Evolutionary conservation across 140 eudicot genomes (phyloP).

Genomic region (Flaveria floridana): DNA sequence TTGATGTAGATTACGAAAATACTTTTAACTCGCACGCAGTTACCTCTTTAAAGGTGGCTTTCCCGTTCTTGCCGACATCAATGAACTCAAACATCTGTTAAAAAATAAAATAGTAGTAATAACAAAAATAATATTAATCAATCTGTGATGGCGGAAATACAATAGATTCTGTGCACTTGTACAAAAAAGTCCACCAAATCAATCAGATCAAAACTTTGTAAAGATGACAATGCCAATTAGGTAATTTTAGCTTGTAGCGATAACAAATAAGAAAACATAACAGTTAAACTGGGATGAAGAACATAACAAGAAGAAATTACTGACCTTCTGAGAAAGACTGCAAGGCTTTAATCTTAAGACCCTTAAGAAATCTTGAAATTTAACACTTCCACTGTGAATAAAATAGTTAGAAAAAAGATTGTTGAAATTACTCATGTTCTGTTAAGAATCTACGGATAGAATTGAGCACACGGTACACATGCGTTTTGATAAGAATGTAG

Average conservation of each 20-base stretch:
- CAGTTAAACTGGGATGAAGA: neutral
- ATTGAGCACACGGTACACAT: neutral
- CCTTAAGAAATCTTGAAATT: conserved; percentile 53
- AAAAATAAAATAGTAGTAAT: conserved; percentile 3
- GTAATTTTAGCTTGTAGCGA: conserved; percentile 2
- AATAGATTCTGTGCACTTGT: neutral
- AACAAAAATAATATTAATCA: conserved; percentile 10
- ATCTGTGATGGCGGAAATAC: conserved; percentile 1
- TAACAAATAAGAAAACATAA: conserved; percentile 12
- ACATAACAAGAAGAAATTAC: conserved; percentile 8
- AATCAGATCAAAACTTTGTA: neutral
- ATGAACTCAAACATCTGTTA: conserved; percentile 80
- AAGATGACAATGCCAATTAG: conserved; percentile 13
- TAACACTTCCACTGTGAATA: conserved; percentile 64
- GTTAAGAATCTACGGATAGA: neutral
- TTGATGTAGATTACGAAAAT: conserved; percentile 18
- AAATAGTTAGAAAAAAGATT: conserved; percentile 15
- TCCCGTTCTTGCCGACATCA: conserved; percentile 64
- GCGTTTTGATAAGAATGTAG: neutral
- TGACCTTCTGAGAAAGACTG: conserved; percentile 68
- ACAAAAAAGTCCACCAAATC: conserved; percentile 3
- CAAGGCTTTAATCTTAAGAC: conserved; percentile 66
- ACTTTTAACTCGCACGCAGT: neutral
- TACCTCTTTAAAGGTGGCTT: conserved; percentile 78
- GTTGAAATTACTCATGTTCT: conserved; percentile 9